phyloP scores from a whole-genome alignment of 768 basidiomycete genomes.

The Amylocystis lapponica region DNA sequence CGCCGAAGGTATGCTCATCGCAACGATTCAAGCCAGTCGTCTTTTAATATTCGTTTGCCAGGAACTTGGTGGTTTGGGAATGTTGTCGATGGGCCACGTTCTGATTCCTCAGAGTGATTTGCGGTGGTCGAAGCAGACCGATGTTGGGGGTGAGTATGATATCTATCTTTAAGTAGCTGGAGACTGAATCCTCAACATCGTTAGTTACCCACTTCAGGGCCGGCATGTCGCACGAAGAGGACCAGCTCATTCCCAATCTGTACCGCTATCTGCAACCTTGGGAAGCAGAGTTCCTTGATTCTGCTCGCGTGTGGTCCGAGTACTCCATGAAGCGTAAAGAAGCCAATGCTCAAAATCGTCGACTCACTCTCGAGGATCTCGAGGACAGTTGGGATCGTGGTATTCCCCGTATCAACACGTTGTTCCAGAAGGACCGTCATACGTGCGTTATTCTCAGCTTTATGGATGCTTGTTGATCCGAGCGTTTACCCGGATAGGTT shows the following conservation, averaged over 20 bases:
- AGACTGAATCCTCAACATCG: constrained; percentile 3
- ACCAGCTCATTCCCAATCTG: constrained; percentile 93
- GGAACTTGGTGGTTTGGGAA: constrained; percentile 96
- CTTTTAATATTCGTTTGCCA: constrained; percentile 21
- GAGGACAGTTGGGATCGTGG: constrained; percentile 99
- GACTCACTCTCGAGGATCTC: constrained; percentile 93
- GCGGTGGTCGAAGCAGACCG: constrained; percentile 97
- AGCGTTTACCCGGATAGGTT: constrained; percentile 50
- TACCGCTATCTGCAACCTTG: constrained; percentile 96
- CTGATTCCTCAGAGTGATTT: constrained; percentile 97
- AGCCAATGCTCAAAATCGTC: constrained; percentile 97
- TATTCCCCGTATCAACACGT: constrained; percentile 96
- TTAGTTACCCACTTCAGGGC: constrained; percentile 97
- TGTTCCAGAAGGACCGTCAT: constrained; percentile 98
- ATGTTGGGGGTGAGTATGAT: constrained; percentile 66
- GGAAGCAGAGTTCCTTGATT: constrained; percentile 97
- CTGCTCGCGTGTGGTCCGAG: constrained; percentile 98
- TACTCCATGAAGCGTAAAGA: constrained; percentile 99
- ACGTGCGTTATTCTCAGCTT: constrained; percentile 45
- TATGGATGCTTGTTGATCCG: neutral
- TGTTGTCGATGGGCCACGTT: constrained; percentile 99
- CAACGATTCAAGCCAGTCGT: neutral
- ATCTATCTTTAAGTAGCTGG: too few relatives aligned
- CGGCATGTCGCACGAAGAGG: constrained; percentile 95
- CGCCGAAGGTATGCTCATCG: constrained; percentile 78